Evolutionary conservation across 2,329 filamentous ascomycete genomes (phyloP), one percentile per base, ranked within the genome.

Genomic region (Colletotrichum tropicale): DNA sequence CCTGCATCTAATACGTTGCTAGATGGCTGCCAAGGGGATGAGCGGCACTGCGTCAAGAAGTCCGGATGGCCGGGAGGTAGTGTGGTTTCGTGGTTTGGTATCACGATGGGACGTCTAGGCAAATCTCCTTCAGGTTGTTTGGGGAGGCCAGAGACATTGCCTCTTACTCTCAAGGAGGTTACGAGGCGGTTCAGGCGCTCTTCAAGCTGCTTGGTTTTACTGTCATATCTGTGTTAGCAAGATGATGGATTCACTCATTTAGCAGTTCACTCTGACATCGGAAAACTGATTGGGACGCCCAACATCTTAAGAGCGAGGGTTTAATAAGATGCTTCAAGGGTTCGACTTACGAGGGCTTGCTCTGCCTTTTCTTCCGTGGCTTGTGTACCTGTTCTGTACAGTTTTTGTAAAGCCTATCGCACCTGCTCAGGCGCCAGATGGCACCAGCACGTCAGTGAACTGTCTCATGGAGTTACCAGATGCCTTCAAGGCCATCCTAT

Each of bases 341-440:
- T 18, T 36, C 3, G 5, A 85, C 88, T 84, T 82, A 90, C 88
- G 88, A 90, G 36, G 87, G 86, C 74, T 87, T 89, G 38, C 82
- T 83, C 36, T 87, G 86, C 77, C 89, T 84, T 82, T 90, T 90
- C 81, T 90, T 90, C 34, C 89, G 84, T 5, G 87, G 87, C 28
- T 85, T 85, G 78, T 88, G 88, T 30, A 89, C 80, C 77, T 90
- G 88, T 13, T 82, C 83, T 0, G 83, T 81, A 75, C 89, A 90
- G 38, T 86, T 84, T 76, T 89, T 90, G 48, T 84, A 83, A 7
- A 90, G 81, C 16, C 88, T 83, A 73, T 88, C 84, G 74, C 88
- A 90, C 74, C 88, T 89, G 77, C 3, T 10, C 5, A 18, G 5
- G n/a, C 26, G 18, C 21, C 34, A 36, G 4, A 38, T 8, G 21